Evolutionary conservation across 2,329 filamentous ascomycete species (phyloP), one percentile per base, ranked within the genome.

Genomic region (Cephalotrichum gorgonifer): DNA sequence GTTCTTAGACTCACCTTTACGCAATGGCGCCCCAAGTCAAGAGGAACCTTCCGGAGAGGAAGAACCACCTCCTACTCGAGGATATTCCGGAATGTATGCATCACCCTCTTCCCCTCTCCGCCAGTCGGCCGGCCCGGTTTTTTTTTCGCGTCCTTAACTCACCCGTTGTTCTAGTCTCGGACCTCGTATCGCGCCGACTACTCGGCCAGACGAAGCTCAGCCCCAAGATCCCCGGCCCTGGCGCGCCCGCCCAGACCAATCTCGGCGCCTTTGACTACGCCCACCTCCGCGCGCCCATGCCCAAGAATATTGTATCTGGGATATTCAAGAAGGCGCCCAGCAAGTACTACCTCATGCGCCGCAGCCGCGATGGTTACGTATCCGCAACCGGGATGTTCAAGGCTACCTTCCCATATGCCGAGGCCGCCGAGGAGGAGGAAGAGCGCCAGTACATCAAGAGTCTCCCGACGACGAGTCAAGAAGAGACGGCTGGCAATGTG

Each of bases 341-440:
- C 64, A 93, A 88, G 57, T 98, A 98, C 69, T 98, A 97, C 66
- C 72, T 98, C 58, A 98, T 98, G 87, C 83, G 88, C 67, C 84
- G 87, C 58, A 91, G 87, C 67, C 80, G 80, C 62, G 88, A 94
- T 62, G 88, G 88, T 53, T 93, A 79, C 64, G 80, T 94, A 51
- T 90, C 86, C 55, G 86, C 87, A 11, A 93, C 87, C 5, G 88
- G 88, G 66, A 91, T 94, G 87, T 94, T 91, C 76, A 93, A 93
- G 70, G 88, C 86, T 30, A 86, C 86, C 2, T 94, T 90, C 60
- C 87, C 87, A 7, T 89, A 85, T 66, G 84, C 87, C 41, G 79
- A 84, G 53, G 70, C 75, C 20, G 69, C 75, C 27, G 86, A 93
- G 56, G 87, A 93, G 61, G 80, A 87, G 57, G 68, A 70, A 2